Evolutionary conservation across 345 rosid species (phyloP), one percentile per base, ranked within the genome.

Genomic region (Rhodamnia argentea): DNA sequence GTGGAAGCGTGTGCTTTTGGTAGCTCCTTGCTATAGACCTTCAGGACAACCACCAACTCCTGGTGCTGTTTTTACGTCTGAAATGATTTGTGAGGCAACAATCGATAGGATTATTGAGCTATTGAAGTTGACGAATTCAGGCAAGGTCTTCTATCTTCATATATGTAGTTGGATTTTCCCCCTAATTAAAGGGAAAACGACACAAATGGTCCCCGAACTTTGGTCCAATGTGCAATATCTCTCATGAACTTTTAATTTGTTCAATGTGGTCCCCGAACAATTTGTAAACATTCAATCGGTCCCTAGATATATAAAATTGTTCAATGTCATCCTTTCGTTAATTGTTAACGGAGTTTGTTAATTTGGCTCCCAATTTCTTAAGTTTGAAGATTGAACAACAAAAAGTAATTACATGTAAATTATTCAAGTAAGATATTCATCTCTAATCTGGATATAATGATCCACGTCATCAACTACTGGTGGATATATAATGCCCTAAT

Each of bases 1-100:
- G 98, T 97, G 99, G 99, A 97, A 96, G 87, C 98, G 98, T 87
- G 99, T 97, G 83, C 99, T 97, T 88, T 95, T 97, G 87, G 93
- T 94, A 88, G 98, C 98, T 85, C 96, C 99, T 70, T 90, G 91
- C 88, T 94, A 97, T 88, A 94, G 98, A 88, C 90, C 91, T 92
- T 83, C 94, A 84, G 75, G 93, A 84, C 98, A 93, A 89, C 90
- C 88, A 37, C 96, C 95, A 86, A 97, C 94, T 85, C 98, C 98
- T 75, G 99, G 99, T 93, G 99, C 96, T 89, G 99, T 96, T 84
- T 93, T 97, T 89, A 94, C 96, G 83, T 93, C 94, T 84, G 97
- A 94, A 84, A 97, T 97, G 99, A 96, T 96, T 87, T 94, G 97
- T 86, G 99, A 96, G 91, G 99, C 98, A 82, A 95, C 93, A 15